phyloP scores from a whole-genome alignment of 169 alveolate species.

The Plasmodium billcollinsi region DNA sequence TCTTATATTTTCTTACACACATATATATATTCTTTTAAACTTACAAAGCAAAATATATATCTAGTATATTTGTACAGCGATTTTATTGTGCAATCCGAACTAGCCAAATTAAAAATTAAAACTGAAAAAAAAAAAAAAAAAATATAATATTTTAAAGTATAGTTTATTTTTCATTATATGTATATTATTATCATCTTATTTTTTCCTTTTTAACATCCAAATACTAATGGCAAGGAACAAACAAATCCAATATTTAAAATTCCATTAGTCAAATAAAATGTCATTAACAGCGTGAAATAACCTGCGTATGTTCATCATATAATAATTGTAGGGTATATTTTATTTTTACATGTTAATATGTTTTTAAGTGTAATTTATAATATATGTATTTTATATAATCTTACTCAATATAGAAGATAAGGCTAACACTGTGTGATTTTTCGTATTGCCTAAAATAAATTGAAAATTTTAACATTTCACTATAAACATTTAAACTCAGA shows the following conservation, averaged over 20 bases:
- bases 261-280: constrained; percentile 49
- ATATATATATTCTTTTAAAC: background rate
- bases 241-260: constrained; percentile 62
- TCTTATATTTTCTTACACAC: background rate
- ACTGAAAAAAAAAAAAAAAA: constrained; percentile 13
- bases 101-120: constrained; percentile 22
- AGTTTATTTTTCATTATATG: background rate
- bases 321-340: too few relatives aligned
- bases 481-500: background rate
- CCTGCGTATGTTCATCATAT: constrained; percentile 4
- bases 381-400: background rate
- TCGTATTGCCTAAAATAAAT: constrained; percentile 35
- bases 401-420: constrained; percentile 56
- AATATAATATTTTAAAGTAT: background rate
- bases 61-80: constrained; percentile 26
- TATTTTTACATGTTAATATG: too few relatives aligned
- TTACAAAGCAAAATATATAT: constrained; percentile 46
- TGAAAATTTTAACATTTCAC: background rate
- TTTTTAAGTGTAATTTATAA: too few relatives aligned
- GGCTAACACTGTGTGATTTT: constrained; percentile 29
- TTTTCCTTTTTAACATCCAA: constrained; percentile 23
- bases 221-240: constrained; percentile 54
- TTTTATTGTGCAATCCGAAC: constrained; percentile 40
- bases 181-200: background rate
- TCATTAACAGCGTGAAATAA: constrained; percentile 20